Percentiles rank a stretch among this genome's conserved stretches.
These are phyloP conservation scores for Chamaecyparis obtusa DNA, from an alignment of 75 land plant species.

Conservation along the genomic window DNA sequence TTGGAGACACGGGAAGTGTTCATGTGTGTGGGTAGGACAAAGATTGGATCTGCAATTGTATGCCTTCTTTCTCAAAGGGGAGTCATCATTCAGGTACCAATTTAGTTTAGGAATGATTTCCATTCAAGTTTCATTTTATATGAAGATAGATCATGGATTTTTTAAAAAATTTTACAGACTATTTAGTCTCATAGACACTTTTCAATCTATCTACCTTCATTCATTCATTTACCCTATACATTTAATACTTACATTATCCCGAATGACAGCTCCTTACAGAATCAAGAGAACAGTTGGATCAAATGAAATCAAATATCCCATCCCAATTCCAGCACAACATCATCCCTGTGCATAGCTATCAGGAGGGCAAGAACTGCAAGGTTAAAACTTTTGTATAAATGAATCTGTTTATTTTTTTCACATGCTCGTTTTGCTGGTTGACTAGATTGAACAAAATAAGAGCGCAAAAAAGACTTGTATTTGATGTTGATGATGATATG, in stretches of 20 bases:
- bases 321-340: neutral
- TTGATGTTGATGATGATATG: neutral
- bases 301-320: neutral
- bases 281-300: neutral
- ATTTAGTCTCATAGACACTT: too few species aligned
- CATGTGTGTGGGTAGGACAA: conserved; percentile 39
- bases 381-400: neutral
- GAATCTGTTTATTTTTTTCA: too few species aligned
- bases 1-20: conserved; percentile 35
- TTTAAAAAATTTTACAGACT: too few species aligned
- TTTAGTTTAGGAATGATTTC: too few species aligned
- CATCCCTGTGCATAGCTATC: neutral
- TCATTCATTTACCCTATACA: too few species aligned
- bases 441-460: neutral
- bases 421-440: neutral
- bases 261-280: neutral
- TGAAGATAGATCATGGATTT: too few species aligned
- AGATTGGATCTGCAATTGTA: conserved; percentile 37
- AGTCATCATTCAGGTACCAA: conserved; percentile 24
- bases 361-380: neutral
- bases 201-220: too few species aligned
- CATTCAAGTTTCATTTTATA: neutral
- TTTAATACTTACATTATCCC: neutral
- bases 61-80: conserved; percentile 36
- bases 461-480: too few species aligned